Evolutionary conservation across 2,329 filamentous ascomycete genomes (phyloP).

Genomic region (Penicillium frequentans): DNA sequence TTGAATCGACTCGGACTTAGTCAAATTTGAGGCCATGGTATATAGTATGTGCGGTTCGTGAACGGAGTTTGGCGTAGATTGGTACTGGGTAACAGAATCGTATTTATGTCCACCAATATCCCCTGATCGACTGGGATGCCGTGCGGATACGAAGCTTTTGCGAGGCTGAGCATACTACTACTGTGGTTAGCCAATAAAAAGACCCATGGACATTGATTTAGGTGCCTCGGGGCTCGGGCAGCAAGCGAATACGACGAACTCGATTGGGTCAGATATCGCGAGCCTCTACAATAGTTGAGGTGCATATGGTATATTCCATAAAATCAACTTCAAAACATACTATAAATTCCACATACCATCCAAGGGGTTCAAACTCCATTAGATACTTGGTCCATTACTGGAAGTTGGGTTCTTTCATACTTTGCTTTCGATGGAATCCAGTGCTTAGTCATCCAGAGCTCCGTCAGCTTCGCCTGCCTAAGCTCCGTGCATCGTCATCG

Average conservation of each 20-base stretch:
- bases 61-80: background rate
- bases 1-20: constrained; percentile 7
- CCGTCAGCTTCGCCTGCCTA: constrained; percentile 41
- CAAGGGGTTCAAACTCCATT: background rate
- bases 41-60: background rate
- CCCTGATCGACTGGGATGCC: background rate
- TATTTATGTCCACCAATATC: background rate
- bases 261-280: background rate
- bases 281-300: background rate
- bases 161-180: background rate
- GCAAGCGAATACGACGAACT: background rate
- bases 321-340: background rate
- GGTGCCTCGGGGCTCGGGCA: background rate
- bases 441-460: constrained; percentile 29
- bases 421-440: background rate
- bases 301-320: background rate
- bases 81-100: background rate
- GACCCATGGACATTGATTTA: no score
- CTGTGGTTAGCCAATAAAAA: background rate
- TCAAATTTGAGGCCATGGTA: constrained; percentile 10
- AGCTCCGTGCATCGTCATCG: constrained; percentile 22
- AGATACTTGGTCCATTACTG: no score
- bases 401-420: background rate
- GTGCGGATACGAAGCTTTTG: background rate
- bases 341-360: background rate